A percentile compares a stretch with the other conserved stretches of the same genome.
phyloP scores from a whole-genome alignment of 108 stramenopile genomes.

The Cylindrotheca closterium region DNA sequence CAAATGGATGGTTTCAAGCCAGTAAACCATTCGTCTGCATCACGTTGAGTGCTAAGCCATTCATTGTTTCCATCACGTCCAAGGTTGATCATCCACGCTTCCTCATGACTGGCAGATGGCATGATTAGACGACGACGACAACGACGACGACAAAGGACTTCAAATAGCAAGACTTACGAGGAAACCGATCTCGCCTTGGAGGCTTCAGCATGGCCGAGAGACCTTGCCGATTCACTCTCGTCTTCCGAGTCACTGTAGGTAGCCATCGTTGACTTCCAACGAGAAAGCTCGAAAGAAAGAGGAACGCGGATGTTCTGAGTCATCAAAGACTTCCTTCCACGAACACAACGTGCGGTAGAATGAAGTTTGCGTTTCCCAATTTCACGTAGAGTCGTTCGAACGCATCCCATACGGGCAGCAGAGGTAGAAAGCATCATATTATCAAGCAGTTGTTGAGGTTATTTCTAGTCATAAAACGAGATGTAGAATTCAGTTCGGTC shows the following conservation, averaged over 20 bases:
- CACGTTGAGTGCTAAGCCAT: slow-evolving; percentile 65
- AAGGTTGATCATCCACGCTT: slow-evolving; percentile 81
- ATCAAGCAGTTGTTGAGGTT: not conserved
- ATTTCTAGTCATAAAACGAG: not conserved
- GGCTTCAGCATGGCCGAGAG: slow-evolving; percentile 26
- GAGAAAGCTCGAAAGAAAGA: slow-evolving; percentile 15
- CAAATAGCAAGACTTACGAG: slow-evolving; percentile 4
- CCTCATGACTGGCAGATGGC: slow-evolving; percentile 27
- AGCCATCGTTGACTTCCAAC: slow-evolving; percentile 52
- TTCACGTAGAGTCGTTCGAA: slow-evolving; percentile 28
- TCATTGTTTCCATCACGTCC: slow-evolving; percentile 58
- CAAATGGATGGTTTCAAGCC: slow-evolving; percentile 55
- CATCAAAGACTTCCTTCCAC: not conserved
- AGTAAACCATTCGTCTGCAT: slow-evolving; percentile 70
- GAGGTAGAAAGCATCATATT: slow-evolving; percentile 47
- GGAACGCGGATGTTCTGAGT: slow-evolving; percentile 3
- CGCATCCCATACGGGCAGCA: slow-evolving; percentile 42
- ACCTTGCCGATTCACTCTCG: slow-evolving; percentile 15
- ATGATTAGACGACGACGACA: slow-evolving; percentile 5
- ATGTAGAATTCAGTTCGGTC: too few species aligned
- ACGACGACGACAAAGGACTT: too few species aligned
- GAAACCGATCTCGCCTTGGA: slow-evolving; percentile 17
- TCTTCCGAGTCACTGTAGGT: slow-evolving; percentile 35
- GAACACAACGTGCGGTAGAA: slow-evolving; percentile 3
- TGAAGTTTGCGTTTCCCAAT: slow-evolving; percentile 23